Conservation (phyloP, 1,284 basidiomycete species). For the Kalmanozyma brasiliensis region DNA sequence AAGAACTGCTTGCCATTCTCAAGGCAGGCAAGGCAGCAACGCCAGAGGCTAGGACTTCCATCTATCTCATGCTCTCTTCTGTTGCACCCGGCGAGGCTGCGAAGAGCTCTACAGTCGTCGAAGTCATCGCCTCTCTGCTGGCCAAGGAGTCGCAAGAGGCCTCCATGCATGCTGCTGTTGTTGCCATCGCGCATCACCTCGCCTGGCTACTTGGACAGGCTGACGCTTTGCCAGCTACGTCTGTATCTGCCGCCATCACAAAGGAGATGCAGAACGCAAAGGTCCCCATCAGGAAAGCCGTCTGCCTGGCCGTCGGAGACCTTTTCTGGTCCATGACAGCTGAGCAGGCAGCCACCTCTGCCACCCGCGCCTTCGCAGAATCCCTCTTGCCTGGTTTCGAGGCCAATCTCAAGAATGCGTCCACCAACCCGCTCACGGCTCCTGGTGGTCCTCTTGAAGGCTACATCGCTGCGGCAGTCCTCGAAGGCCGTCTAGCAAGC, state of each 20-base stretch:
- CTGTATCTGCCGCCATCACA: conserved; percentile 36
- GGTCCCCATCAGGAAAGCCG: conserved; percentile 51
- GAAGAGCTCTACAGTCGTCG: conserved; percentile 37
- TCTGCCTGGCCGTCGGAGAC: conserved; percentile 49
- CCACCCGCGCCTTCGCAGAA: conserved; percentile 46
- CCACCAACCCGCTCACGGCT: conserved; percentile 57
- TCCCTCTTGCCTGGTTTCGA: conserved; percentile 59
- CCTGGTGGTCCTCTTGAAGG: conserved; percentile 62
- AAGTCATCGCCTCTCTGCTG: conserved; percentile 44
- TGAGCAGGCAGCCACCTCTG: conserved; percentile 16
- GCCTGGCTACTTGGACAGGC: conserved; percentile 29
- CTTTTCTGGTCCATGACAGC: conserved; percentile 43
- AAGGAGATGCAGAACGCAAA: conserved; percentile 61
- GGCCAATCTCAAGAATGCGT: conserved; percentile 54
- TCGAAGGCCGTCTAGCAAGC: conserved; percentile 38
- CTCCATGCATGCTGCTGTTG: conserved; percentile 50
- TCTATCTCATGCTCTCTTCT: conserved; percentile 53
- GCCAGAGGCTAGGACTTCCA: conserved; percentile 52
- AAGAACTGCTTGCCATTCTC: conserved; percentile 51
- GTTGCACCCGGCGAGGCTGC: conserved; percentile 26
- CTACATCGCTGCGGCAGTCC: conserved; percentile 54
- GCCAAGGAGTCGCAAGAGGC: conserved; percentile 60
- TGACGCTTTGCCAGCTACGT: conserved; percentile 20
- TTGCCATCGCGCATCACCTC: conserved; percentile 45
- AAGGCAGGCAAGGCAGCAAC: conserved; percentile 53